Evolutionary conservation across 2,329 filamentous ascomycete genomes (phyloP).

Genomic region (Purpureocillium lavendulum): DNA sequence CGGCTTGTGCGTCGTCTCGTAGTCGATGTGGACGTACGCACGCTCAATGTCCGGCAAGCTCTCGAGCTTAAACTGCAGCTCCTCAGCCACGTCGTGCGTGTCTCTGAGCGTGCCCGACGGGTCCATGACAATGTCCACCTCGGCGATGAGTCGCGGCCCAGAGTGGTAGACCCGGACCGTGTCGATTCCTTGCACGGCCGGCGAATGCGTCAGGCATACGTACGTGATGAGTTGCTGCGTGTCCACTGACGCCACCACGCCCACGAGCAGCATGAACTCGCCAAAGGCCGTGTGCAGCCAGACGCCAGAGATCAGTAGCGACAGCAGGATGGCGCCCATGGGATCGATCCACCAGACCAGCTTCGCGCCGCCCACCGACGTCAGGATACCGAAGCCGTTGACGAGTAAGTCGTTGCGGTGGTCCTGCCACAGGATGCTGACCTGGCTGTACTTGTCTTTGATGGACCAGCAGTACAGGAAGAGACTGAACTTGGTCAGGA

Average conservation of each 20-base stretch:
- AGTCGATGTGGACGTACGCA: slow-evolving; percentile 95
- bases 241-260: slow-evolving; percentile 75
- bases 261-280: slow-evolving; percentile 88
- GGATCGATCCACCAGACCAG: slow-evolving; percentile 93
- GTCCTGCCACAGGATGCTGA: slow-evolving; percentile 91
- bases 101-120: slow-evolving; percentile 60
- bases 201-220: slow-evolving; percentile 79
- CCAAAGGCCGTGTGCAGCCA: slow-evolving; percentile 81
- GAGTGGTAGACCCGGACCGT: slow-evolving; percentile 92
- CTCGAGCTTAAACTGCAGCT: slow-evolving; percentile 89
- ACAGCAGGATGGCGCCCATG: slow-evolving; percentile 79
- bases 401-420: slow-evolving; percentile 96
- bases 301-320: slow-evolving; percentile 64
- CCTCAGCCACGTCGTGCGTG: slow-evolving; percentile 91
- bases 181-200: slow-evolving; percentile 76
- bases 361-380: slow-evolving; percentile 83
- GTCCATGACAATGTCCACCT: slow-evolving; percentile 95
- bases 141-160: slow-evolving; percentile 80
- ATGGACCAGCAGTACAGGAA: slow-evolving; percentile 92
- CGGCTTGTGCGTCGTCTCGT: slow-evolving; percentile 90
- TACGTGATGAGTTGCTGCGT: slow-evolving; percentile 94
- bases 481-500: slow-evolving; percentile 71
- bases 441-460: slow-evolving; percentile 83
- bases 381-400: slow-evolving; percentile 88
- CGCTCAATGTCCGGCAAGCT: slow-evolving; percentile 84